Evolutionary conservation across 148 eudicot species (phyloP).

Genomic region (Spergularia marina): DNA sequence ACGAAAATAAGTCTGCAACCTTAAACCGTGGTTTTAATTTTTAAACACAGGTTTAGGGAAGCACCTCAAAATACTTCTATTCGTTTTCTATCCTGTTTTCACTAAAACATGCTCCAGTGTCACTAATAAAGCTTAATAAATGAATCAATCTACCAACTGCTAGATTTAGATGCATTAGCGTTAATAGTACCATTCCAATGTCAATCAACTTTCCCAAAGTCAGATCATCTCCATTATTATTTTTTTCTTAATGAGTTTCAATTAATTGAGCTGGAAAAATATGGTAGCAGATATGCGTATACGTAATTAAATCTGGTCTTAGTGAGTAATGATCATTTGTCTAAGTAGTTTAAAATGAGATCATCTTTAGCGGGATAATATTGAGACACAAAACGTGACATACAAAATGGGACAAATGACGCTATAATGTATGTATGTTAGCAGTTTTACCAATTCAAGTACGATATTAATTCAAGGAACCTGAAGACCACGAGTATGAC

Average conservation of each 20-base stretch:
- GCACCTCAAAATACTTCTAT: too few species aligned
- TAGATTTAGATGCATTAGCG: slow-evolving; percentile 4
- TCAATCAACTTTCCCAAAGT: not conserved
- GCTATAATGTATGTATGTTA: too few species aligned
- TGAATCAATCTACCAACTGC: slow-evolving; percentile 10
- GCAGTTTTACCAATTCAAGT: too few species aligned
- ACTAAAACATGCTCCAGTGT: not conserved
- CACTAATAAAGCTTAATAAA: slow-evolving; percentile 4
- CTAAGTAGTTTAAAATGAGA: not conserved
- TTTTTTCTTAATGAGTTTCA: not conserved
- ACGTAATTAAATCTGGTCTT: not conserved
- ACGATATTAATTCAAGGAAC: too few species aligned
- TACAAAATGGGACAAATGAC: too few species aligned
- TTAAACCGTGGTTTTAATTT: too few species aligned
- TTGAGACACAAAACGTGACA: too few species aligned
- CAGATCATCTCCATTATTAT: not conserved
- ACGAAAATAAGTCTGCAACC: too few species aligned
- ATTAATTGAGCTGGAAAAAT: slow-evolving; percentile 13
- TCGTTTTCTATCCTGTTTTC: too few species aligned
- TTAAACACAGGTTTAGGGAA: too few species aligned
- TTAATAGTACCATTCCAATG: slow-evolving; percentile 4
- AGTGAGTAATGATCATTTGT: not conserved
- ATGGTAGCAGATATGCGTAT: not conserved
- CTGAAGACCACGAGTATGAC: too few species aligned
- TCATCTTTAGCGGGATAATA: too few species aligned